These are phyloP conservation scores for Podospora pseudocomata DNA, from an alignment of 495 filamentous ascomycete species.

Conservation along the genomic window DNA sequence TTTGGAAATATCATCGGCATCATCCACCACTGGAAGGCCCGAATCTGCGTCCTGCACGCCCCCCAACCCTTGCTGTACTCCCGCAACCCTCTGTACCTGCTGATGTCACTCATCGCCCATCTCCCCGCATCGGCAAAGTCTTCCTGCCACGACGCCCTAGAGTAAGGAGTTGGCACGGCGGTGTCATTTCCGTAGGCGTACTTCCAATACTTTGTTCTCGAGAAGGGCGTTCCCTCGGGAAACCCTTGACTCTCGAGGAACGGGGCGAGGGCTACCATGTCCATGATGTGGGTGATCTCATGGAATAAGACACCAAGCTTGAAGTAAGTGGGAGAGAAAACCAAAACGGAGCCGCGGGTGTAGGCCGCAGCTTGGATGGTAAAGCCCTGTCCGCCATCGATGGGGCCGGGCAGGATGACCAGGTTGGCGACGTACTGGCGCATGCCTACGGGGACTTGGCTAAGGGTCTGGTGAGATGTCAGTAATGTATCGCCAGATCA, in stretches of 20 bases:
- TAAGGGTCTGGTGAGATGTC: slow-evolving; percentile 14
- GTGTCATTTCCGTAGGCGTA: slow-evolving; percentile 9
- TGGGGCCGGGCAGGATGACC: slow-evolving; percentile 14
- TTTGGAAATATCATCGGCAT: slow-evolving; percentile 14
- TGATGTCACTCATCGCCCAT: slow-evolving; percentile 22
- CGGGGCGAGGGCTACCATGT: slow-evolving; percentile 13
- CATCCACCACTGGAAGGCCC: slow-evolving; percentile 14
- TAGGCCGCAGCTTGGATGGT: slow-evolving; percentile 17
- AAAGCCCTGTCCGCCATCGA: neutral
- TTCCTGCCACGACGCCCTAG: slow-evolving; percentile 19
- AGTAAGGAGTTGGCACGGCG: slow-evolving; percentile 23
- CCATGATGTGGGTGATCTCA: slow-evolving; percentile 28
- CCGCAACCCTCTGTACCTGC: slow-evolving; percentile 6
- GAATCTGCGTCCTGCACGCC: slow-evolving; percentile 15
- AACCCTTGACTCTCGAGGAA: neutral
- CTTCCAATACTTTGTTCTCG: slow-evolving; percentile 15
- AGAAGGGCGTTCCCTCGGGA: slow-evolving; percentile 18
- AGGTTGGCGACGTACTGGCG: slow-evolving; percentile 22
- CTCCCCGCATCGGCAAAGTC: slow-evolving; percentile 27
- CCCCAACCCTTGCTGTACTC: slow-evolving; percentile 19
- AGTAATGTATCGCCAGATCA: neutral
- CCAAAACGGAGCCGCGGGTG: slow-evolving; percentile 15
- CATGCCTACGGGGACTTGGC: slow-evolving; percentile 27
- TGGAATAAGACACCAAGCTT: slow-evolving; percentile 25
- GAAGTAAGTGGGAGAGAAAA: slow-evolving; percentile 18